Evolutionary conservation across 106 monocot genomes (phyloP), one percentile per base, ranked within the genome.

Genomic region (Platanthera zijinensis): DNA sequence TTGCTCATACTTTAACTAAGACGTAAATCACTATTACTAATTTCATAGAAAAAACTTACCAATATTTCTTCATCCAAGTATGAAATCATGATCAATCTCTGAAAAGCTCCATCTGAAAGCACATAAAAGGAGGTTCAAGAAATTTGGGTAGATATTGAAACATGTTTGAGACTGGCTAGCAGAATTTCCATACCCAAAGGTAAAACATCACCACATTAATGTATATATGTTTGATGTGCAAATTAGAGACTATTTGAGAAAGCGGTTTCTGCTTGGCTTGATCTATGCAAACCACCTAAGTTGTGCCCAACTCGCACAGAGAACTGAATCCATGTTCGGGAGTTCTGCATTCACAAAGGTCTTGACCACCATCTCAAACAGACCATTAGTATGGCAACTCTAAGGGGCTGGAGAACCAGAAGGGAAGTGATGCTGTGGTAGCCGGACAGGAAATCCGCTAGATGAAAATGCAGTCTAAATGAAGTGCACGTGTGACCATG

Each of bases 31-130:
- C 21, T 66, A 66, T 66, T 32, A 66, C 11, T 32, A 18, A 66
- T 28, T 66, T 25, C 30, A 32, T 30, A 66, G 32, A 10, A 50
- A n/a, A 50, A 67, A 82, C 80, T 80, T 87, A 97, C 99, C 92
- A 99, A 52, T 77, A 99, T 94, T 83, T 99, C 99, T 78, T 99
- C 99, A 74, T 99, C 99, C 56, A 99, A 86, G 81, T 99, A 99
- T 77, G 99, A 99, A 74, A 99, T 90, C 83, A 99, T 87, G 82
- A 99, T 87, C 21, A 94, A 72, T 83, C 99, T 94, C 77, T 88
- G 90, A 57, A 83, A 99, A 75, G 77, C 78, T 47, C 90, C 90
- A 87, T 73, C 96, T 96, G 83, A 79, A 83, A 79, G 32, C 47
- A 76, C 5, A 77, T 17, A 48, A 39, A 79, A 76, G 13, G 5